Evolutionary conservation across 805 yeast genomes (phyloP), one percentile per base, ranked within the genome.

Genomic region (Suhomyces xylopsoci): DNA sequence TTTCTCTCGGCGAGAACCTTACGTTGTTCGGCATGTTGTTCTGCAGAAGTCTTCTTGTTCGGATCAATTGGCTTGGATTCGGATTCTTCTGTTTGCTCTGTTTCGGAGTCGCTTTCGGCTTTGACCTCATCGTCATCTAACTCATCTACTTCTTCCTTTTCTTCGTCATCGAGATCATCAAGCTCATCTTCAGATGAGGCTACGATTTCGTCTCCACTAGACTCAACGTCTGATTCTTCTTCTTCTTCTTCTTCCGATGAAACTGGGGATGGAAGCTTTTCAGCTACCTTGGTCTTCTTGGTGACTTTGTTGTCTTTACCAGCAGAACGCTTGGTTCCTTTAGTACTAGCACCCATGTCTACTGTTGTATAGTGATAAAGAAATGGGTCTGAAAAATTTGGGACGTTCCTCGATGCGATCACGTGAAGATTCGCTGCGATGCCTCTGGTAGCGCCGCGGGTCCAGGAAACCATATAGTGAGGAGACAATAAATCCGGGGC

Each of bases 1-100:
- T 92, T 93, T 72, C 99, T 84, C 66, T 92, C 97, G 53, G 83
- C 82, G 38, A 87, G 77, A 38, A 85, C 65, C 62, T 84, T 84
- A 68, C 85, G 85, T 71, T 93, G 97, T 66, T 90, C 97, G 26
- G 85, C 85, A 65, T 90, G 96, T 60, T 82, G 83, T 65, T 85
- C 90, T 51, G 76, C 81, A 0, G 89, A 81, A 0, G 82, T 49
- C 56, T 79, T 74, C 63, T 79, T 78, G 57, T 78, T 72, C 51
- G 78, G 78, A 54, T 76, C 79, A 3, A 51, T 62, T 2, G 55
- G 58, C 10, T 49, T 51, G 19, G 48, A 25, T 7, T 53, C 55
- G 17, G 49, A 50, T 2, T 51, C 44, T 30, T 67, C 65, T 5
- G 51, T 66, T 7, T 46, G 59, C 3, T 54, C 60, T 8, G 63